Conservation (phyloP, 2,329 filamentous ascomycete genomes). For the Penicillium sp. region DNA sequence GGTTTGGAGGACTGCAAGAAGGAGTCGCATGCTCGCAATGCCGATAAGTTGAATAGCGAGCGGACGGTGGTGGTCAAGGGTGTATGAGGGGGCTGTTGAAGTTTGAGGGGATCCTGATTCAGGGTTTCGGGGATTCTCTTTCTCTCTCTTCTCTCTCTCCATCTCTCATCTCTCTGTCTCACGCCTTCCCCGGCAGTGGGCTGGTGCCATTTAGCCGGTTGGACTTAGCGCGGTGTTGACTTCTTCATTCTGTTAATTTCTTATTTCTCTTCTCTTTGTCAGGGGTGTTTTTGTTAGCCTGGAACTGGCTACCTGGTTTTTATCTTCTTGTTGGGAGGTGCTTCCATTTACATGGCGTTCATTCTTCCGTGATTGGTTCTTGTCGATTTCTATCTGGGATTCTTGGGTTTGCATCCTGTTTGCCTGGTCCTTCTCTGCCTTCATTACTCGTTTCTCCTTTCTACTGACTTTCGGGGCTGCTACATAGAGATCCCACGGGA, state of each 20-base stretch:
- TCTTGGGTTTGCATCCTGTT: slow-evolving; percentile 30
- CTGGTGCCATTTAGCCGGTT: slow-evolving; percentile 31
- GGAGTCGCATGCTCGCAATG: slow-evolving; percentile 92
- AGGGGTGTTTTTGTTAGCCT: slow-evolving; percentile 11
- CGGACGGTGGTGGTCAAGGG: slow-evolving; percentile 93
- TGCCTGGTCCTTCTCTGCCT: slow-evolving; percentile 38
- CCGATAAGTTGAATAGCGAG: slow-evolving; percentile 88
- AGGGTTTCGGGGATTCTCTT: not conserved
- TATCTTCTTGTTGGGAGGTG: not conserved
- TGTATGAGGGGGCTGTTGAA: slow-evolving; percentile 60
- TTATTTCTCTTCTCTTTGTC: slow-evolving; percentile 5
- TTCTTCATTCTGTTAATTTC: slow-evolving; percentile 7
- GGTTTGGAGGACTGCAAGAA: slow-evolving; percentile 97
- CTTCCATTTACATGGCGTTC: slow-evolving; percentile 20
- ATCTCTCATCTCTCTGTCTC: not conserved
- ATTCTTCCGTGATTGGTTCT: slow-evolving; percentile 9
- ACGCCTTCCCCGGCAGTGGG: slow-evolving; percentile 15
- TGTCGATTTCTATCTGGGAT: slow-evolving; percentile 8
- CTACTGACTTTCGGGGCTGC: slow-evolving; percentile 24
- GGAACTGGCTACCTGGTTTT: slow-evolving; percentile 1
- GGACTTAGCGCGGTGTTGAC: slow-evolving; percentile 43
- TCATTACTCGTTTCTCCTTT: slow-evolving; percentile 16
- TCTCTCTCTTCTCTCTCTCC: not conserved
- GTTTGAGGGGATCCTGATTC: slow-evolving; percentile 1
- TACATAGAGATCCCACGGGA: slow-evolving; percentile 30